Conservation (phyloP, 805 yeast genomes). For the Wickerhamomyces silvicola region DNA sequence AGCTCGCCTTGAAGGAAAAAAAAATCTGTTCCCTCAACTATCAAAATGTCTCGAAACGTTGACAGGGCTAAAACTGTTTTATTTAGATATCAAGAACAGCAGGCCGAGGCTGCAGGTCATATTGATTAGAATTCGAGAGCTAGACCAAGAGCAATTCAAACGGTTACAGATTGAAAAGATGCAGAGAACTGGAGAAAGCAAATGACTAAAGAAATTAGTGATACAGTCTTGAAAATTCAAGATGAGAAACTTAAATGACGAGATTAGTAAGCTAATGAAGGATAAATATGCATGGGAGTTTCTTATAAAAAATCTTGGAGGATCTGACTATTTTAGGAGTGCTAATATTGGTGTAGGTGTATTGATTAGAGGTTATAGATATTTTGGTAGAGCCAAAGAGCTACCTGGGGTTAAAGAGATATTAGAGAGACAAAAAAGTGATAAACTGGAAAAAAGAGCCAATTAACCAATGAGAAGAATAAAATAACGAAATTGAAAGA, state of each 20-base stretch:
- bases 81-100: slow-evolving; percentile 56
- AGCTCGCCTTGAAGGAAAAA: background rate
- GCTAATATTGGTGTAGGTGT: slow-evolving; percentile 16
- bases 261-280: slow-evolving; percentile 54
- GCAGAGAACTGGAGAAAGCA: slow-evolving; percentile 68
- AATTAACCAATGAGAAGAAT: slow-evolving; percentile 12
- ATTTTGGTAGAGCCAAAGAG: slow-evolving; percentile 80
- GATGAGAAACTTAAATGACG: slow-evolving; percentile 65
- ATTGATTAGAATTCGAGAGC: slow-evolving; percentile 47
- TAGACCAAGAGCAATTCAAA: slow-evolving; percentile 55
- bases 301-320: slow-evolving; percentile 64
- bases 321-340: slow-evolving; percentile 50
- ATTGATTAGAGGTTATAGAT: slow-evolving; percentile 31
- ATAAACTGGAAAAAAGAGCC: slow-evolving; percentile 13
- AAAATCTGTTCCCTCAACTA: background rate
- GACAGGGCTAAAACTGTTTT: slow-evolving; percentile 73
- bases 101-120: slow-evolving; percentile 53
- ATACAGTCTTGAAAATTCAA: slow-evolving; percentile 53
- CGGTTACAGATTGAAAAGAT: slow-evolving; percentile 48
- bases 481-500: slow-evolving; percentile 20
- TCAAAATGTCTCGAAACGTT: slow-evolving; percentile 62
- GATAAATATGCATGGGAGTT: slow-evolving; percentile 78
- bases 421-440: slow-evolving; percentile 28
- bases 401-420: slow-evolving; percentile 62
- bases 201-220: slow-evolving; percentile 57